Evolutionary conservation across 169 alveolate genomes (phyloP), one percentile per base, ranked within the genome.

Genomic region (Plasmodium relictum): DNA sequence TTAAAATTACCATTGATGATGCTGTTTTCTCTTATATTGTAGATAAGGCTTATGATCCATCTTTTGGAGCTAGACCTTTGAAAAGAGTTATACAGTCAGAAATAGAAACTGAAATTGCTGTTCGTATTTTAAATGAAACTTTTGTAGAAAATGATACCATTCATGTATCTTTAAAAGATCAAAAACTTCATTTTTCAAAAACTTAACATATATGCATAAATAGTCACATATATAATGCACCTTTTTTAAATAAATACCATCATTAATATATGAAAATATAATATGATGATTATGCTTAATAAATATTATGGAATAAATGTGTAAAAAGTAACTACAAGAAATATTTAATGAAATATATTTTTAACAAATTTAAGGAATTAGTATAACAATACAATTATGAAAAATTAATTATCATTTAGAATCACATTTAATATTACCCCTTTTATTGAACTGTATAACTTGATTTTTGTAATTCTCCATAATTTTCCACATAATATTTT

Each of bases 21-120:
- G 95, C 96, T 42, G 97, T 97, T 50, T 74, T 95, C 58, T 88
- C 93, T 14, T 92, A 94, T 85, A 94, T 95, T 3, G 97, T 97
- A 1, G 97, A 95, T 52, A 56, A 93, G 52, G 97, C 97, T 41
- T 95, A 95, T 93, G 97, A 95, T 73, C 97, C 97, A 6, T 92
- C 96, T 48, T 95, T 92, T 80, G 97, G 97, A 31, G 97, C 97
- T 14, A 93, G 97, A 10, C 97, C 97, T 4, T 52, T 95, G 37
- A 95, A 94, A 89, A 92, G 97, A 16, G 93, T 95, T 44, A 95
- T 95, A 22, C 97, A 95, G 69, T 83, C 96, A n/a, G 95, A 95
- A 70, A 88, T 95, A n/a, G 97, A 95, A 69, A 86, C 97, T 0
- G 97, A 91, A 54, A 92, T 95, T 26, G 97, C 97, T 41, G 86